Evolutionary conservation across 306 rosid species (phyloP).

Genomic region (Myrica gale): DNA sequence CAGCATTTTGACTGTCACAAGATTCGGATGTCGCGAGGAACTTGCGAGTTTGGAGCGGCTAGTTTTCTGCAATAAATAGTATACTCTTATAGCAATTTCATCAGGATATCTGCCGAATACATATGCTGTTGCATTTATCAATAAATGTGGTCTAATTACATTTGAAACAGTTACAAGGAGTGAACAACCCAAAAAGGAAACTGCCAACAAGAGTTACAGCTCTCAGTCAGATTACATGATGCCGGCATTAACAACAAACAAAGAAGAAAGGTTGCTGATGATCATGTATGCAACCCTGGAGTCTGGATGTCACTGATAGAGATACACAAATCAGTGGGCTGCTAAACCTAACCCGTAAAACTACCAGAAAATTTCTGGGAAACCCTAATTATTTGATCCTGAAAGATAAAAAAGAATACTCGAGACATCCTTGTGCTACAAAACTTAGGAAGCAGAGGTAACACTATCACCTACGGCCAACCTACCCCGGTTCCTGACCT

Average conservation of each 20-base stretch:
- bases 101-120: background rate
- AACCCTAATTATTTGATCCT: constrained; percentile 6
- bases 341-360: constrained; percentile 31
- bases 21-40: too few relatives aligned
- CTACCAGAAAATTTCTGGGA: constrained; percentile 18
- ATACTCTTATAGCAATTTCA: too few relatives aligned
- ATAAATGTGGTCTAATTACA: constrained; percentile 27
- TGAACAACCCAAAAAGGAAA: constrained; percentile 19
- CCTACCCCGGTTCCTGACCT: constrained; percentile 37
- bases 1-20: too few relatives aligned
- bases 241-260: background rate
- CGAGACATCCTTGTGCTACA: constrained; percentile 29
- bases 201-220: constrained; percentile 37
- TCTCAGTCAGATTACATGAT: constrained; percentile 29
- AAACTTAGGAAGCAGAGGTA: constrained; percentile 25
- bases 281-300: constrained; percentile 24
- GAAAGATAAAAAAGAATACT: constrained; percentile 21
- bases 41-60: too few relatives aligned
- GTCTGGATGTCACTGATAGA: constrained; percentile 19
- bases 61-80: too few relatives aligned
- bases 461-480: constrained; percentile 27
- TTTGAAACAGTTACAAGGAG: constrained; percentile 19
- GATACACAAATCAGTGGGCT: constrained; percentile 20
- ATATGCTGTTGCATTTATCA: constrained; percentile 8
- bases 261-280: background rate